A percentile compares a stretch with the other conserved stretches of the same genome.
These are phyloP conservation scores for Phytophthora vignae DNA, from an alignment of 352 stramenopile species.

Conservation along the genomic window DNA sequence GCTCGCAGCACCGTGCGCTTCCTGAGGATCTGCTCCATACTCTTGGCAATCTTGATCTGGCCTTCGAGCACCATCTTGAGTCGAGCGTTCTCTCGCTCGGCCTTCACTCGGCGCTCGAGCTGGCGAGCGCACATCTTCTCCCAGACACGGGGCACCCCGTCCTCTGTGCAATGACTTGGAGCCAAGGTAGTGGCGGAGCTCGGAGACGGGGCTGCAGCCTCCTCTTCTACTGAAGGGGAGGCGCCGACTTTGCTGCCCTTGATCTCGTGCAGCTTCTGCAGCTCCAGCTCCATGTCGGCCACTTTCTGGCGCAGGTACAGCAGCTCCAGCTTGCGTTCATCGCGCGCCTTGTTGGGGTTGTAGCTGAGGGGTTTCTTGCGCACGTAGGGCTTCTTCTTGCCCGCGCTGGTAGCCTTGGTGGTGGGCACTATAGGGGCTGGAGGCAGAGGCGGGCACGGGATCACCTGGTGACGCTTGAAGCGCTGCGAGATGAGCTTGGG, in stretches of 20 bases:
- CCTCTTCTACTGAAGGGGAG: not conserved
- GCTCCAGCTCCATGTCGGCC: conserved; percentile 46
- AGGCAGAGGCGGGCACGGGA: conserved; percentile 10
- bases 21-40: conserved; percentile 44
- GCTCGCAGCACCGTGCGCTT: conserved; percentile 41
- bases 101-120: conserved; percentile 36
- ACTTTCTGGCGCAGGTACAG: conserved; percentile 54
- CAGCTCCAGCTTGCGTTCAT: conserved; percentile 52
- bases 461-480: conserved; percentile 30
- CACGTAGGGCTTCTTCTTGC: conserved; percentile 31
- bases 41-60: conserved; percentile 52
- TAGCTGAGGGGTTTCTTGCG: conserved; percentile 43
- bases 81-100: conserved; percentile 45
- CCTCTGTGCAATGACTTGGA: conserved; percentile 1
- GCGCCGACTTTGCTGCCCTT: conserved; percentile 7
- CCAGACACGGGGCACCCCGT: conserved; percentile 36
- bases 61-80: conserved; percentile 46
- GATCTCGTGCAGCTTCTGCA: conserved; percentile 39
- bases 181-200: not conserved
- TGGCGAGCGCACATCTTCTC: conserved; percentile 42
- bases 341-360: conserved; percentile 54
- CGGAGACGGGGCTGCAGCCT: no score
- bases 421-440: conserved; percentile 4
- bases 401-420: not conserved
- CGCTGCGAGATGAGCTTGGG: conserved; percentile 20